Evolutionary conservation across 345 rosid genomes (phyloP).

Genomic region (Kernera saxatilis): DNA sequence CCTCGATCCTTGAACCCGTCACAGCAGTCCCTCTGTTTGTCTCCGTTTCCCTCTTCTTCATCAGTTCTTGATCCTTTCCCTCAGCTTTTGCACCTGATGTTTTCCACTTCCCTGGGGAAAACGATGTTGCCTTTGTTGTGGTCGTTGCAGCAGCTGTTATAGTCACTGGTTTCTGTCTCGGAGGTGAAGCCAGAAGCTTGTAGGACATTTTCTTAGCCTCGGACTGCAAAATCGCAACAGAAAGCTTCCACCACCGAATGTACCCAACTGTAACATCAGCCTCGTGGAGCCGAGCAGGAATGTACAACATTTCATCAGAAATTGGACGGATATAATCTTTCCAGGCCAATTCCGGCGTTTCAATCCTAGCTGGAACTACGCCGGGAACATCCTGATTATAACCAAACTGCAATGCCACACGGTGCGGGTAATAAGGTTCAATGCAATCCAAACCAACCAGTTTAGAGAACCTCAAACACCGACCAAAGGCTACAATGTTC

Average conservation of each 20-base stretch:
- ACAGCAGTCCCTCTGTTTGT: conserved; percentile 1
- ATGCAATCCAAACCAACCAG: conserved; percentile 26
- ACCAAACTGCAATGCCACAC: conserved; percentile 37
- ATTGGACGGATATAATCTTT: conserved; percentile 27
- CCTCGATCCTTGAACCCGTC: neutral
- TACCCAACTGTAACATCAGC: conserved; percentile 30
- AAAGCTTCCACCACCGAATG: conserved; percentile 30
- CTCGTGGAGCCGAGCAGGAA: conserved; percentile 26
- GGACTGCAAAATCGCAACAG: conserved; percentile 5
- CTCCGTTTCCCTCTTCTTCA: neutral
- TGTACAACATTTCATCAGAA: conserved; percentile 16
- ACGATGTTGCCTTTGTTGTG: neutral
- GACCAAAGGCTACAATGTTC: conserved; percentile 19
- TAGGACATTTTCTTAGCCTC: conserved; percentile 12
- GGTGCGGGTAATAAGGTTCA: conserved; percentile 33
- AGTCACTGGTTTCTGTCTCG: neutral
- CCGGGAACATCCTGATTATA: conserved; percentile 34
- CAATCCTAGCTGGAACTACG: conserved; percentile 16
- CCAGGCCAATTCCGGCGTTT: conserved; percentile 27
- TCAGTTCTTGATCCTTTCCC: conserved; percentile 4
- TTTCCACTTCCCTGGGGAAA: neutral
- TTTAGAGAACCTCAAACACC: conserved; percentile 31
- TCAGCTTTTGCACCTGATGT: neutral
- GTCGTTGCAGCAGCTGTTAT: neutral
- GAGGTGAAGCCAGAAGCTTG: neutral